Evolutionary conservation across 2,329 filamentous ascomycete species (phyloP).

Genomic region (Aureobasidium vineae): DNA sequence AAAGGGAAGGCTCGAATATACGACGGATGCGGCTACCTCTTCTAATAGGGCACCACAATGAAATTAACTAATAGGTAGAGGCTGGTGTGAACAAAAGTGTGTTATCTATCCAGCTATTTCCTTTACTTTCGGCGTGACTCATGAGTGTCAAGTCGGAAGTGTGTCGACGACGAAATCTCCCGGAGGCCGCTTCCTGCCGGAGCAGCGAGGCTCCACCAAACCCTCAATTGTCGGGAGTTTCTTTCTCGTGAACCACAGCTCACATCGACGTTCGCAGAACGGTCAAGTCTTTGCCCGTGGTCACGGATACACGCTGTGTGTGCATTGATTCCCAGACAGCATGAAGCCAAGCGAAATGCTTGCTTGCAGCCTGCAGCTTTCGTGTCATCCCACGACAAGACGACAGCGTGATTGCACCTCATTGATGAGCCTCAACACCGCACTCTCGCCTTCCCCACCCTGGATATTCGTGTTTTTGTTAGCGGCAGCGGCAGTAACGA

Average conservation of each 20-base stretch:
- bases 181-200: slow-evolving; percentile 6
- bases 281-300: background rate
- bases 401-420: background rate
- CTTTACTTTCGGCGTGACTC: slow-evolving; percentile 23
- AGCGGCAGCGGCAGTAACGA: slow-evolving; percentile 10
- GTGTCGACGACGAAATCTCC: slow-evolving; percentile 8
- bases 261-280: background rate
- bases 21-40: slow-evolving; percentile 6
- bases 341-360: slow-evolving; percentile 11
- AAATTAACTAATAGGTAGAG: background rate
- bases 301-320: background rate
- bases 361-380: background rate
- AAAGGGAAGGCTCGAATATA: background rate
- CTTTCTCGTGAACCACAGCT: slow-evolving; percentile 13
- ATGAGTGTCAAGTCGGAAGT: slow-evolving; percentile 5
- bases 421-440: background rate
- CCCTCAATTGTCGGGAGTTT: slow-evolving; percentile 3
- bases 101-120: slow-evolving; percentile 24
- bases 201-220: slow-evolving; percentile 4
- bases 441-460: slow-evolving; percentile 2
- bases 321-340: background rate
- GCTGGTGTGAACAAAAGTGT: slow-evolving; percentile 1
- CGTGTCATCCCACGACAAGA: background rate
- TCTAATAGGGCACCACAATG: slow-evolving; percentile 18
- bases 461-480: slow-evolving; percentile 4